Percentiles rank a stretch among this genome's conserved stretches.
Conservation (phyloP, 805 yeast genomes). For the Metschnikowia proteae region DNA sequence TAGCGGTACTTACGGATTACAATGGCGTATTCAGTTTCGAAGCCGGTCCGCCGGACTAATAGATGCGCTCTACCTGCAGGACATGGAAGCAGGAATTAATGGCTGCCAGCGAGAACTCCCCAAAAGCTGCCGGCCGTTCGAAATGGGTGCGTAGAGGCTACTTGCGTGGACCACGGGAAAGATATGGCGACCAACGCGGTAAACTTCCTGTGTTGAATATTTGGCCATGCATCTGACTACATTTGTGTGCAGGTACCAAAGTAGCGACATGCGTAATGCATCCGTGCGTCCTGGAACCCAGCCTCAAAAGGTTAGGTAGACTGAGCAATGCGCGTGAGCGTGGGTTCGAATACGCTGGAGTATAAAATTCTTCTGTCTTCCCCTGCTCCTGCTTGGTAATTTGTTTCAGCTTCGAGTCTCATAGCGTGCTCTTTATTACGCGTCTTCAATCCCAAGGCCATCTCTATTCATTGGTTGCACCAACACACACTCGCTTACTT, state of each 20-base stretch:
- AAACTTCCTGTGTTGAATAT: background rate
- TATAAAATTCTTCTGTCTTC: background rate
- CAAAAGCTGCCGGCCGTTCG: background rate
- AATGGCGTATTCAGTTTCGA: background rate
- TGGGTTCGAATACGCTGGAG: background rate
- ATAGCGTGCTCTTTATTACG: background rate
- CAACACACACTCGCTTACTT: background rate
- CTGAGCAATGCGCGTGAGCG: background rate
- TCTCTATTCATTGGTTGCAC: background rate
- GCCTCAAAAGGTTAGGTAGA: slow-evolving; percentile 1
- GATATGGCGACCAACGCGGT: background rate
- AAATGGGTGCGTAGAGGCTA: background rate
- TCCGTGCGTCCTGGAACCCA: slow-evolving; percentile 4
- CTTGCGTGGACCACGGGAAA: background rate
- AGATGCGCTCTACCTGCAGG: background rate
- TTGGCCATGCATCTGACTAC: background rate
- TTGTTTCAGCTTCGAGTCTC: background rate
- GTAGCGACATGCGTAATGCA: slow-evolving; percentile 3
- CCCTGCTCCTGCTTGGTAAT: background rate
- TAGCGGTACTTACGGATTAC: background rate
- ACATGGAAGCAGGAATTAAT: background rate
- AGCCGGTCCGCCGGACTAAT: background rate
- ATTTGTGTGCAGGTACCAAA: background rate
- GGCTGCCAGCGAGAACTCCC: background rate
- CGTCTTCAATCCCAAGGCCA: background rate